A percentile compares a stretch with the other conserved stretches of the same genome.
Conservation (phyloP, 2,329 filamentous ascomycete genomes). For the Daldinia sp. region DNA sequence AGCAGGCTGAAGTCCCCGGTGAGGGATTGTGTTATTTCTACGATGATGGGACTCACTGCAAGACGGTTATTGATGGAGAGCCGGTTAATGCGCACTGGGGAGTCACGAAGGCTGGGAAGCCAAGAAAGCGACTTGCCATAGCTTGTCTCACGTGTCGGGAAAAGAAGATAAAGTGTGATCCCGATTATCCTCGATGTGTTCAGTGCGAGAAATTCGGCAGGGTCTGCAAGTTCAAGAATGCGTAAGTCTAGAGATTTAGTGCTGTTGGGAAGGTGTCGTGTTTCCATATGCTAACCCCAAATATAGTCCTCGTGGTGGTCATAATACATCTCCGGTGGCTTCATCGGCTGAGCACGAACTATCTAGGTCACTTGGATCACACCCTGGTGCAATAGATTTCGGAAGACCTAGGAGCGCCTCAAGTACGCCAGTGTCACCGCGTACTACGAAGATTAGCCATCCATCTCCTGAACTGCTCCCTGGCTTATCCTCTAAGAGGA, state of each 20-base stretch:
- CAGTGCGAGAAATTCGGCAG: slow-evolving; percentile 94
- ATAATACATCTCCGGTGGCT: slow-evolving; percentile 67
- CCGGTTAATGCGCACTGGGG: slow-evolving; percentile 92
- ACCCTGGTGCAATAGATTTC: slow-evolving; percentile 54
- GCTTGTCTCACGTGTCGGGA: slow-evolving; percentile 87
- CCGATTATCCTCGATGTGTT: slow-evolving; percentile 85
- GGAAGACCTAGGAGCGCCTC: slow-evolving; percentile 58
- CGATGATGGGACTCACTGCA: slow-evolving; percentile 85
- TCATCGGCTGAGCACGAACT: slow-evolving; percentile 65
- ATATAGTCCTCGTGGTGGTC: slow-evolving; percentile 67
- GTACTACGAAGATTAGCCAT: slow-evolving; percentile 52
- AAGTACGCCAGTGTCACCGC: slow-evolving; percentile 63
- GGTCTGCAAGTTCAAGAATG: slow-evolving; percentile 85
- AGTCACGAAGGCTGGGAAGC: slow-evolving; percentile 93
- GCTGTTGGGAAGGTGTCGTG: neutral
- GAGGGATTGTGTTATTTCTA: slow-evolving; percentile 89
- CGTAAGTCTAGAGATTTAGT: slow-evolving; percentile 68
- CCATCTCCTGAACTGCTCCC: slow-evolving; percentile 49
- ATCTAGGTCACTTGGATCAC: slow-evolving; percentile 53
- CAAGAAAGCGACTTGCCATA: slow-evolving; percentile 88
- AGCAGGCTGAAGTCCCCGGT: slow-evolving; percentile 75
- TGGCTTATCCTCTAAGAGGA: slow-evolving; percentile 60
- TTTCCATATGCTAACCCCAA: slow-evolving; percentile 38
- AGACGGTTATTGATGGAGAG: slow-evolving; percentile 86
- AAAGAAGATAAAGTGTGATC: slow-evolving; percentile 98